These are phyloP conservation scores for Melocanna baccifera DNA, from an alignment of 176 grass and related monocot genomes.

Conservation along the genomic window DNA sequence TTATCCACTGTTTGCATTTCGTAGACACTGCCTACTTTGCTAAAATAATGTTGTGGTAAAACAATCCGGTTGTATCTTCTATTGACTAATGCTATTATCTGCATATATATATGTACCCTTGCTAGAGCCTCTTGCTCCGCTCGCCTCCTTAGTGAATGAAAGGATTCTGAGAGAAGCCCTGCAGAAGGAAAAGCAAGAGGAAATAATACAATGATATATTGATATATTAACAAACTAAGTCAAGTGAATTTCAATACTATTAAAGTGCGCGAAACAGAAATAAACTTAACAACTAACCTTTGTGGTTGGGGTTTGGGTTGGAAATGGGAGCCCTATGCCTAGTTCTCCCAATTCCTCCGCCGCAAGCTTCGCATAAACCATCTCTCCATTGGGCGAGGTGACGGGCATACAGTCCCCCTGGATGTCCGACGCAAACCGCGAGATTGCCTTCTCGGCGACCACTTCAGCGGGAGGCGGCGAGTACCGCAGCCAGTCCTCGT, in stretches of 20 bases:
- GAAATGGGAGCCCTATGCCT: constrained; percentile 17
- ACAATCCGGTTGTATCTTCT: not conserved
- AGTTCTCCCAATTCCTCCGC: constrained; percentile 6
- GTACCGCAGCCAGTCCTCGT: constrained; percentile 45
- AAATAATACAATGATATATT: not conserved
- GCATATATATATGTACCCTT: constrained; percentile 51
- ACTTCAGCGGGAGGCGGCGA: constrained; percentile 31
- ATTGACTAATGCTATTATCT: not conserved
- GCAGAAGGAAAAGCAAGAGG: not conserved
- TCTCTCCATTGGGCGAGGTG: constrained; percentile 69
- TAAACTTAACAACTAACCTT: constrained; percentile 18
- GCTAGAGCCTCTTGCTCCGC: constrained; percentile 66
- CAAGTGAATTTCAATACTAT: constrained; percentile 9
- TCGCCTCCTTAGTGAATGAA: constrained; percentile 54
- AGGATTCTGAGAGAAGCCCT: constrained; percentile 75
- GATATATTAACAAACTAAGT: constrained; percentile 12
- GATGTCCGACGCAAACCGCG: constrained; percentile 73
- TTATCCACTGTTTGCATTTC: not conserved
- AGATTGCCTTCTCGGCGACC: constrained; percentile 51
- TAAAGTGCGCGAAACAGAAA: constrained; percentile 9
- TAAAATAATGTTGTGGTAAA: not conserved
- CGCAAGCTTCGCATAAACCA: constrained; percentile 73
- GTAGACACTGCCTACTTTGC: not conserved
- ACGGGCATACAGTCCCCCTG: constrained; percentile 65
- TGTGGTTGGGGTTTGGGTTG: constrained; percentile 11